These are phyloP conservation scores for Kodamaea sp. DNA, from an alignment of 1,139 yeast genomes.

Conservation along the genomic window DNA sequence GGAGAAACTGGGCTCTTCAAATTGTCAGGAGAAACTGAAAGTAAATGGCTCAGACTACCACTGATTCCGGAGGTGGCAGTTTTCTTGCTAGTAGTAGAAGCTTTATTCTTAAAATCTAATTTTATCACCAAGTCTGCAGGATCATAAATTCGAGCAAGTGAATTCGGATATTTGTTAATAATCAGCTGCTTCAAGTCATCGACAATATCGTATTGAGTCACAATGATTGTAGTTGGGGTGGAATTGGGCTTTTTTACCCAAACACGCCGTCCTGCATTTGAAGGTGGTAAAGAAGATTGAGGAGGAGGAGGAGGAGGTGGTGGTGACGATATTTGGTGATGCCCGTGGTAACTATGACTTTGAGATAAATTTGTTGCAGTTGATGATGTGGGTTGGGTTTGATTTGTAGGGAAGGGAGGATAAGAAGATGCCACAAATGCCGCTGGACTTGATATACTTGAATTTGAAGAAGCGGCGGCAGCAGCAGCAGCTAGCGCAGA, in stretches of 20 bases:
- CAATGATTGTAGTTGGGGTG: conserved; percentile 64
- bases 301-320: neutral
- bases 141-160: conserved; percentile 59
- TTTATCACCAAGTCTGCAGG: conserved; percentile 62
- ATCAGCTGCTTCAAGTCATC: conserved; percentile 71
- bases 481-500: conserved; percentile 9
- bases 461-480: conserved; percentile 1
- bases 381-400: neutral
- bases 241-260: conserved; percentile 64
- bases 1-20: conserved; percentile 9
- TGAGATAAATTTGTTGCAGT: neutral
- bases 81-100: neutral
- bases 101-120: conserved; percentile 21
- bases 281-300: conserved; percentile 10
- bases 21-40: conserved; percentile 10
- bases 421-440: neutral
- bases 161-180: conserved; percentile 61
- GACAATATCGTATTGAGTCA: conserved; percentile 53
- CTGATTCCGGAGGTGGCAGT: neutral
- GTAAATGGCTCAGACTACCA: conserved; percentile 1
- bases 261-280: conserved; percentile 34
- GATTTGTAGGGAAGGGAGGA: neutral
- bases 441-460: conserved; percentile 4
- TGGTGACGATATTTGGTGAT: neutral
- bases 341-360: neutral